Base-by-base conservation (phyloP, 768 basidiomycete genomes). In the Hericium rajendrae region DNA sequence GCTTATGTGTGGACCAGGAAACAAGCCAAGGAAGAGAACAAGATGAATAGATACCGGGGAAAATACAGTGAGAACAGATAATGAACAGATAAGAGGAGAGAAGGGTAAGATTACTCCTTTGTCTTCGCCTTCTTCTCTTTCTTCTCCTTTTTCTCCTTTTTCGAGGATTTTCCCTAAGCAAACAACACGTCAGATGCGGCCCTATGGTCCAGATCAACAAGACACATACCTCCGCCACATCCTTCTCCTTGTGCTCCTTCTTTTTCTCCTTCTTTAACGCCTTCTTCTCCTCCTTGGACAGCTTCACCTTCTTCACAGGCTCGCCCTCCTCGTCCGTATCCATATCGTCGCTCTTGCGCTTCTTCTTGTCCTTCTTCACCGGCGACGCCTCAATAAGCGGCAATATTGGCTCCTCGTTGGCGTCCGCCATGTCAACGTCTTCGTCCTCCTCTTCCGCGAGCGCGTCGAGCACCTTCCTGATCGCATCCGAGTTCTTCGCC, bases 401-500 rank as follows among this genome's bases (percentile, higher is more conserved):
- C 22, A 89, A 67, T 2, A 72, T 71, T 3, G 78, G 76, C 28
- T 73, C 76, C 11, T 75, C 77, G 48, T 65, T 69, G 67, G 79
- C 78, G 20, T 82, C 77, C 61, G 38, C 52, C 57, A 58, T 53
- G 22, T 74, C 76, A 16, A 77, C 78, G 18, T 80, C 81, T 0
- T 83, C 84, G 2, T 82, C 80, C 2, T 78, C 79, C 8, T 89
- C 90, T 18, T 87, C 68, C 6, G 81, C 83, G 43, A 95, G 82
- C 55, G 80, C 79, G n/a, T 88, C 83, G 59, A 94, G 66, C 16
- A 94, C 94, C 69, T 88, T 91, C 60, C 86, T 83, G 60, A 97
- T 93, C n/a, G 87, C 89, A 60, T 95, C 94, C 24, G 90, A 79
- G 57, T 91, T 97, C 76, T 94, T 98, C 26, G 83, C 81, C 20